A percentile compares a stretch with the other conserved stretches of the same genome.
These are phyloP conservation scores for Fraxinus ornus DNA, from an alignment of 305 asterid genomes.

Conservation along the genomic window DNA sequence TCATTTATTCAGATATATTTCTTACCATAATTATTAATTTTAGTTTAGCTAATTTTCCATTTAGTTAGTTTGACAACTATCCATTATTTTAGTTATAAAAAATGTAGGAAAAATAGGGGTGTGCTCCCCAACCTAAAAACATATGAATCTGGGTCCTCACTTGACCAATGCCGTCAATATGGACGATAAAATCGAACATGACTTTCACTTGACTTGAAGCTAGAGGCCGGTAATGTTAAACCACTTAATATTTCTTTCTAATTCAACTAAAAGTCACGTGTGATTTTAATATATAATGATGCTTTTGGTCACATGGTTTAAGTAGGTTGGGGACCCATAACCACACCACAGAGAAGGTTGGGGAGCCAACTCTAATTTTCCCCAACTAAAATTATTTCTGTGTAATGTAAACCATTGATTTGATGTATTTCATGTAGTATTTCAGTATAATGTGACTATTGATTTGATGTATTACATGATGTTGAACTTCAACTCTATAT, in stretches of 20 bases:
- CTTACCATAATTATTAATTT: neutral
- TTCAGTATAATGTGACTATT: neutral
- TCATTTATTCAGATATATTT: neutral
- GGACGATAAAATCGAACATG: neutral
- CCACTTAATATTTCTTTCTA: neutral
- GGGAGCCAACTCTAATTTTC: neutral
- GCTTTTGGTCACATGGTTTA: neutral
- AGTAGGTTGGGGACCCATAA: neutral
- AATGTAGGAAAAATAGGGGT: neutral
- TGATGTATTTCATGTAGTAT: neutral
- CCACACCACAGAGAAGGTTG: neutral
- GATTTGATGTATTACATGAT: neutral
- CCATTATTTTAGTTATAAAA: neutral
- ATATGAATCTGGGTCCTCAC: neutral
- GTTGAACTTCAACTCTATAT: neutral
- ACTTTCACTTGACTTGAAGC: neutral
- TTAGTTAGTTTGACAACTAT: neutral
- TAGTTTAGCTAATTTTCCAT: neutral
- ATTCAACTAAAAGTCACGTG: neutral
- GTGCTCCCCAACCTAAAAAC: neutral
- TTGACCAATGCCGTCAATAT: neutral
- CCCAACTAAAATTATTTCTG: neutral
- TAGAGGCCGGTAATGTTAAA: neutral
- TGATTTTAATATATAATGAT: neutral
- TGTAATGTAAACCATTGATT: neutral